These are phyloP conservation scores for Lentithecium fluviatile DNA, from an alignment of 495 filamentous ascomycete genomes.

Conservation along the genomic window DNA sequence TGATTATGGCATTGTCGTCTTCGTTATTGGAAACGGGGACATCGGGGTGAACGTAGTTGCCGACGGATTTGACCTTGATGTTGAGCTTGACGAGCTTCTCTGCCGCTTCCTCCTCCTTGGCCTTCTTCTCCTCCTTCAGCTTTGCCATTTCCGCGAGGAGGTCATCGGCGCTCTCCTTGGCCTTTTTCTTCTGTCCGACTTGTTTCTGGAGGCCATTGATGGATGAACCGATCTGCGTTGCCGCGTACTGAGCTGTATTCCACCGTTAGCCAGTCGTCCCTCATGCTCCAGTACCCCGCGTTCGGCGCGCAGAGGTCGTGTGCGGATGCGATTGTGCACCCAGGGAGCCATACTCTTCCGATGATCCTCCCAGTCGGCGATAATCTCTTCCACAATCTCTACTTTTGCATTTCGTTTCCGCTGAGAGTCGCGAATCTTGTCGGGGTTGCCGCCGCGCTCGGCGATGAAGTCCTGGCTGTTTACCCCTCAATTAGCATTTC, in stretches of 20 bases:
- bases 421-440: slow-evolving; percentile 87
- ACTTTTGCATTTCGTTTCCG: slow-evolving; percentile 73
- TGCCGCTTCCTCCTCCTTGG: slow-evolving; percentile 65
- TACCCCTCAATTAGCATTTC: slow-evolving; percentile 8
- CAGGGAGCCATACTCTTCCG: slow-evolving; percentile 59
- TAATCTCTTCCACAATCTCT: slow-evolving; percentile 85
- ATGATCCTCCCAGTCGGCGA: slow-evolving; percentile 83
- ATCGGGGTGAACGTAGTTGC: slow-evolving; percentile 89
- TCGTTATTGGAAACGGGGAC: slow-evolving; percentile 92
- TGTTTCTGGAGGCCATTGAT: slow-evolving; percentile 85
- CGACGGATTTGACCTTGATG: slow-evolving; percentile 77
- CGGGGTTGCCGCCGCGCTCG: slow-evolving; percentile 84
- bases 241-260: slow-evolving; percentile 67
- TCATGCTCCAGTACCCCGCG: neutral
- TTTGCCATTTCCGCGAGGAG: slow-evolving; percentile 71
- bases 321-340: neutral
- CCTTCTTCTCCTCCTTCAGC: slow-evolving; percentile 77
- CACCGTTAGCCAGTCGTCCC: slow-evolving; percentile 8
- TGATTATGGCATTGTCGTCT: slow-evolving; percentile 78
- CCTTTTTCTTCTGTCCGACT: slow-evolving; percentile 92
- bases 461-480: slow-evolving; percentile 71
- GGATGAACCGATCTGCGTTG: slow-evolving; percentile 71
- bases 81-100: slow-evolving; percentile 72
- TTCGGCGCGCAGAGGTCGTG: too few relatives aligned
- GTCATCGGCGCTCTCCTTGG: slow-evolving; percentile 78